These are phyloP conservation scores for Cercospora sp. DNA, from an alignment of 2,329 filamentous ascomycete genomes.

Conservation along the genomic window DNA sequence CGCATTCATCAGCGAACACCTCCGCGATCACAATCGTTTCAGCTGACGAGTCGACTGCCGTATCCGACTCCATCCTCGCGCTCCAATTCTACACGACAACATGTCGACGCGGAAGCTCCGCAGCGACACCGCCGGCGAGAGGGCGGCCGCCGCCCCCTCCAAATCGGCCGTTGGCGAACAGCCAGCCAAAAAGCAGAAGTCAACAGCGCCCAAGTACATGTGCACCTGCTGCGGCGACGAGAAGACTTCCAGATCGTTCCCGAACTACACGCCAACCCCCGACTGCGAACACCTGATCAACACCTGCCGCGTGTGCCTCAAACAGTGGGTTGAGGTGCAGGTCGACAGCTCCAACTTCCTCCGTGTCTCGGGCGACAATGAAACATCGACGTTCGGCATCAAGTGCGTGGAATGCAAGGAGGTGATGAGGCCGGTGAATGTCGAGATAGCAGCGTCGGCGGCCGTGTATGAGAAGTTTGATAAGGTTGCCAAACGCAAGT, in stretches of 20 bases:
- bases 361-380: slow-evolving; percentile 13
- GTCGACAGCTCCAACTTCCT: slow-evolving; percentile 27
- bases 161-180: not conserved
- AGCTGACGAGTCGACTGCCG: not conserved
- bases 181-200: slow-evolving; percentile 14
- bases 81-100: not conserved
- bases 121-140: slow-evolving; percentile 11
- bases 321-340: slow-evolving; percentile 40
- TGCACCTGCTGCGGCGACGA: slow-evolving; percentile 30
- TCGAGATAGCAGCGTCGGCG: slow-evolving; percentile 49
- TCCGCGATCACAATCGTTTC: not conserved
- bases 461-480: slow-evolving; percentile 45
- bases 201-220: slow-evolving; percentile 14
- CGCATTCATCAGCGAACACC: not conserved
- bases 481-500: slow-evolving; percentile 29
- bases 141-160: not conserved
- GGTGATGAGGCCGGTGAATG: slow-evolving; percentile 47
- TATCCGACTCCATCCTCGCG: not conserved
- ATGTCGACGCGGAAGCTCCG: slow-evolving; percentile 21
- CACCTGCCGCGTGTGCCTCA: slow-evolving; percentile 42
- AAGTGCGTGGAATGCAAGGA: slow-evolving; percentile 54
- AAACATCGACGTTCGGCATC: slow-evolving; percentile 47
- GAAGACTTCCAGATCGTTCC: slow-evolving; percentile 32
- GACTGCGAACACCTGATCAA: slow-evolving; percentile 42
- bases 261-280: slow-evolving; percentile 38